Conservation (phyloP, 176 grass and related monocot species). For the Chrysopogon serrulatus region DNA sequence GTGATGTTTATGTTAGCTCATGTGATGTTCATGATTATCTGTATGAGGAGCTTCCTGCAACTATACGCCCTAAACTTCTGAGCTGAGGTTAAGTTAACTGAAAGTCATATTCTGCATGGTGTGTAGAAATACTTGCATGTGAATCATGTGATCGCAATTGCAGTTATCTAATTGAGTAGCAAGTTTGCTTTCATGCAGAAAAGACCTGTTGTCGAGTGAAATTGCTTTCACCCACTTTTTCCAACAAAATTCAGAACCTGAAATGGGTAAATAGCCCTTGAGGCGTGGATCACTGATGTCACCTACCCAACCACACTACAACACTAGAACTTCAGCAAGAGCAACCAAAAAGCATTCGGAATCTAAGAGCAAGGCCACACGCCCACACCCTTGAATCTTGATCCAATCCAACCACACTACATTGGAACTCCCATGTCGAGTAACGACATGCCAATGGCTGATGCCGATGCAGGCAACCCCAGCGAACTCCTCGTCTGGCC, state of each 20-base stretch:
- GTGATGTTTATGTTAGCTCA: neutral
- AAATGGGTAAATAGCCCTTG: neutral
- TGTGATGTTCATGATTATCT: neutral
- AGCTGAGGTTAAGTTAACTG: neutral
- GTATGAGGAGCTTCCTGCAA: neutral
- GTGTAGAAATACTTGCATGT: neutral
- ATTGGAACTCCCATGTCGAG: neutral
- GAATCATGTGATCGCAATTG: neutral
- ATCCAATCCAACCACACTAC: neutral
- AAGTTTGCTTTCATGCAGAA: neutral
- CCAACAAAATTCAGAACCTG: neutral
- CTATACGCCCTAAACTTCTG: neutral
- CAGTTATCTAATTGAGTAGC: neutral
- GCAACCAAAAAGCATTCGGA: neutral
- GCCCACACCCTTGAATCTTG: too few species aligned
- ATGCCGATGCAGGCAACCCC: neutral
- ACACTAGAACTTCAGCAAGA: neutral
- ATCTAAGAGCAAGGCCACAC: too few species aligned
- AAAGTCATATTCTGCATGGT: neutral
- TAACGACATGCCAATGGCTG: slow-evolving; percentile 1
- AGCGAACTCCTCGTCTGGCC: slow-evolving; percentile 39
- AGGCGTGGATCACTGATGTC: neutral
- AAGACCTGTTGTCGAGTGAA: neutral
- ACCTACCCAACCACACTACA: neutral
- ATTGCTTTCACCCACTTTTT: neutral